A percentile compares a stretch with the other conserved stretches of the same genome.
These are phyloP conservation scores for Phlyctochytrium planicorne DNA, from an alignment of 192 early-diverging fungal species.

Conservation along the genomic window DNA sequence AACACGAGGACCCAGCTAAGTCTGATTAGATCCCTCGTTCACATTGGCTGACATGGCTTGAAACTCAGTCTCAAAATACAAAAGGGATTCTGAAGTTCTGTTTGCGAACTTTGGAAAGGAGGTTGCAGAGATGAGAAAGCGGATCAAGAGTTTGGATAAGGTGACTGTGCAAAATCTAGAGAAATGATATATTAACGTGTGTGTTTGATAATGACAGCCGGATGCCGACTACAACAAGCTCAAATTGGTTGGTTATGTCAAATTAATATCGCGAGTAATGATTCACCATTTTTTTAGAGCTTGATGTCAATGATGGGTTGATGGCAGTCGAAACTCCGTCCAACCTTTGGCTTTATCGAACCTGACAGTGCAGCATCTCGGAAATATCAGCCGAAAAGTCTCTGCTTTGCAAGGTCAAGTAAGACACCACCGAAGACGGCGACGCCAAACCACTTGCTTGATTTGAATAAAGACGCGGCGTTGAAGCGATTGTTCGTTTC, in stretches of 20 bases:
- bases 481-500: conserved; percentile 31
- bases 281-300: neutral
- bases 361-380: neutral
- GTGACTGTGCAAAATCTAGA: too few relatives aligned
- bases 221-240: neutral
- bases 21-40: too few relatives aligned
- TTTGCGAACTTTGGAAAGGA: neutral
- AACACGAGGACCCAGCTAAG: too few relatives aligned
- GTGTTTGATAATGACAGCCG: too few relatives aligned
- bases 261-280: too few relatives aligned
- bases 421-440: conserved; percentile 74
- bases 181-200: neutral
- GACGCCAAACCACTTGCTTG: conserved; percentile 77
- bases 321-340: too few relatives aligned
- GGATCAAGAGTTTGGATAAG: neutral
- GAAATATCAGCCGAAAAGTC: too few relatives aligned
- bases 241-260: neutral
- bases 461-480: conserved; percentile 63
- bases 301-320: neutral
- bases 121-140: neutral
- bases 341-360: neutral
- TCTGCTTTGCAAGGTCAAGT: conserved; percentile 48
- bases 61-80: neutral
- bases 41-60: too few relatives aligned
- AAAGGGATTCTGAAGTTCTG: neutral